Percentiles rank a stretch among this genome's conserved stretches.
phyloP scores from a whole-genome alignment of 2,329 filamentous ascomycete genomes.

The Septoria linicola region DNA sequence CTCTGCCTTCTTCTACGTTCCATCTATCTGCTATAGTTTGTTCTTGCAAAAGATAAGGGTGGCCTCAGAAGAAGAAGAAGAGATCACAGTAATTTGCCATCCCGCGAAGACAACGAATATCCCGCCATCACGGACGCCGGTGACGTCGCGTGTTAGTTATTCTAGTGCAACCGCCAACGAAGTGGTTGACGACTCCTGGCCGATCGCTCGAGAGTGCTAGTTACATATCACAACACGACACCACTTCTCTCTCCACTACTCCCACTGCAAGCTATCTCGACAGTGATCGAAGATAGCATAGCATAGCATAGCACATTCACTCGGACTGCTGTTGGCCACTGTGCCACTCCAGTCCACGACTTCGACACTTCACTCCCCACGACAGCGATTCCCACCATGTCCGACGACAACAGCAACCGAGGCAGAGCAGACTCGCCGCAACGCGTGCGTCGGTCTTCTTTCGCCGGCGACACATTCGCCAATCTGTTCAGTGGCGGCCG shows the following conservation, averaged over 20 bases:
- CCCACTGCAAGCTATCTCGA: not conserved
- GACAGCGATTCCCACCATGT: slow-evolving; percentile 16
- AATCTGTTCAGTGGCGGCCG: slow-evolving; percentile 47
- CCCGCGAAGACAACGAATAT: not conserved
- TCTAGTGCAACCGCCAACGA: too few species aligned
- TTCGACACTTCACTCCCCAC: not conserved
- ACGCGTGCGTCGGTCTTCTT: slow-evolving; percentile 47
- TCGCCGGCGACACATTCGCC: slow-evolving; percentile 51
- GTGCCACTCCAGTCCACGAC: slow-evolving; percentile 15
- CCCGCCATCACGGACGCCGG: not conserved
- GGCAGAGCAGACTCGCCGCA: slow-evolving; percentile 14
- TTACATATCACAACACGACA: not conserved
- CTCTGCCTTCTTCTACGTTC: not conserved
- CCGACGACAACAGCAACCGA: slow-evolving; percentile 21
- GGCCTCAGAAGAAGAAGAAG: too few species aligned
- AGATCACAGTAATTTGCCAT: not conserved
- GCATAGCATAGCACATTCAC: not conserved
- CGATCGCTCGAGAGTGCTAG: slow-evolving; percentile 5
- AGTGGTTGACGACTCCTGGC: not conserved
- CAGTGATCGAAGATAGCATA: not conserved
- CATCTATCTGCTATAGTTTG: too few species aligned
- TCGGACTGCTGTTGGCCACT: slow-evolving; percentile 17
- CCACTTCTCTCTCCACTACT: not conserved
- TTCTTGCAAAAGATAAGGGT: too few species aligned
- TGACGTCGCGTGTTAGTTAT: slow-evolving; percentile 1